phyloP scores from a whole-genome alignment of 129 eudicot species.

The Arctium lappa region DNA sequence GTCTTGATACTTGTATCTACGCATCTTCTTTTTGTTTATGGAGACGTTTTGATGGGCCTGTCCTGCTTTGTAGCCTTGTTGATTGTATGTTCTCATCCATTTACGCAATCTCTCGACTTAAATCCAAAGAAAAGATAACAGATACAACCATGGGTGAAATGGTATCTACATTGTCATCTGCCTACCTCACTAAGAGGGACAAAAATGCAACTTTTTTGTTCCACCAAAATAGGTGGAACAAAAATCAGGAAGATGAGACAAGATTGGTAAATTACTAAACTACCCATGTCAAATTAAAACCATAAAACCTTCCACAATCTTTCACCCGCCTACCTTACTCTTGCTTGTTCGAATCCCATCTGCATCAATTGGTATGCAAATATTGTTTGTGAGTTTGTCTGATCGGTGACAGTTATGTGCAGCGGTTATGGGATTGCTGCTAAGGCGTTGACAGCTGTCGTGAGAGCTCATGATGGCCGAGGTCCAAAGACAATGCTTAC shows the following conservation, averaged over 20 bases:
- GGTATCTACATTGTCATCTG: no score
- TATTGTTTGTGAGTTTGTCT: not conserved
- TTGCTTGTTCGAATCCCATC: not conserved
- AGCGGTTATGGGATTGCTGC: constrained; percentile 95
- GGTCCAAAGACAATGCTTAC: constrained; percentile 80
- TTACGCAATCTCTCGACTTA: no score
- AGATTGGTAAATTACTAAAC: not conserved
- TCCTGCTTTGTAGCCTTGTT: no score
- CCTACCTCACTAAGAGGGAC: not conserved
- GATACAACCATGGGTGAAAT: no score
- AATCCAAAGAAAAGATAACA: no score
- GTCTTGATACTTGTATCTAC: not conserved
- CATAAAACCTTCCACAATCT: not conserved
- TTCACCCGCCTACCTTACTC: no score
- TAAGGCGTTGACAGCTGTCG: constrained; percentile 67
- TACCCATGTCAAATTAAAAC: not conserved
- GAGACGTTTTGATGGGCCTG: no score
- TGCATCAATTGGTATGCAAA: not conserved
- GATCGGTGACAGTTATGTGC: constrained; percentile 12
- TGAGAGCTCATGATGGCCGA: constrained; percentile 90
- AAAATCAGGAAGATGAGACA: not conserved
- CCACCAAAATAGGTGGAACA: not conserved
- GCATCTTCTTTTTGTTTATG: not conserved
- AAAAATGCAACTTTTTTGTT: not conserved
- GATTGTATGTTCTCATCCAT: no score